These are phyloP conservation scores for Bretschneidera sinensis DNA, from an alignment of 345 rosid genomes.

Conservation along the genomic window DNA sequence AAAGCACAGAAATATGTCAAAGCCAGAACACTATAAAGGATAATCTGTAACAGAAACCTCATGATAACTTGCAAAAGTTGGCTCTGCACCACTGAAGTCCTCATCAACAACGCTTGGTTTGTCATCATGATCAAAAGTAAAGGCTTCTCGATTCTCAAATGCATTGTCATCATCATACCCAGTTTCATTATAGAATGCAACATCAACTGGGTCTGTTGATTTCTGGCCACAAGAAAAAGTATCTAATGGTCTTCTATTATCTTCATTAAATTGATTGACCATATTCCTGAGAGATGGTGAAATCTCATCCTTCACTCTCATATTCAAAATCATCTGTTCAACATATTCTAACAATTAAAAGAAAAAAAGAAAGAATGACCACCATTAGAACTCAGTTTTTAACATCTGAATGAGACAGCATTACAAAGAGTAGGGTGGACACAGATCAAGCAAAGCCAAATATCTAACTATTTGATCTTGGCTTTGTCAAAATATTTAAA, in stretches of 20 bases:
- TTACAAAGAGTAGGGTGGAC: background rate
- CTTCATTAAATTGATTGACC: constrained; percentile 67
- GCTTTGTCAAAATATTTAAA: background rate
- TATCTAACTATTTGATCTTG: no score
- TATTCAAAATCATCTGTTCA: constrained; percentile 62
- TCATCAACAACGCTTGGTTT: constrained; percentile 45
- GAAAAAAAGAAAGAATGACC: background rate
- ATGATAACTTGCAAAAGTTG: constrained; percentile 41
- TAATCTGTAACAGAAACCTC: constrained; percentile 42
- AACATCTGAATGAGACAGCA: no score
- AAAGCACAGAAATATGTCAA: no score
- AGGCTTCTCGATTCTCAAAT: constrained; percentile 43
- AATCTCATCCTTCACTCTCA: constrained; percentile 66
- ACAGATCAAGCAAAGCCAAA: background rate
- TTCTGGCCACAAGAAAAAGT: constrained; percentile 42
- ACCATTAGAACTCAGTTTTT: background rate
- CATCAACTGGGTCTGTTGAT: constrained; percentile 34
- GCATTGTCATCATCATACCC: constrained; percentile 45
- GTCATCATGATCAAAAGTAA: constrained; percentile 50
- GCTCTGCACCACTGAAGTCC: constrained; percentile 37
- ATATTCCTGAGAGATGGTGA: constrained; percentile 65
- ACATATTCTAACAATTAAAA: constrained; percentile 47
- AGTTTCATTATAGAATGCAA: constrained; percentile 28
- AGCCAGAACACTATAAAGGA: constrained; percentile 3
- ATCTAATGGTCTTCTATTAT: constrained; percentile 54